Base-by-base conservation (phyloP, 768 basidiomycete genomes). In the Pholiota microspora region DNA sequence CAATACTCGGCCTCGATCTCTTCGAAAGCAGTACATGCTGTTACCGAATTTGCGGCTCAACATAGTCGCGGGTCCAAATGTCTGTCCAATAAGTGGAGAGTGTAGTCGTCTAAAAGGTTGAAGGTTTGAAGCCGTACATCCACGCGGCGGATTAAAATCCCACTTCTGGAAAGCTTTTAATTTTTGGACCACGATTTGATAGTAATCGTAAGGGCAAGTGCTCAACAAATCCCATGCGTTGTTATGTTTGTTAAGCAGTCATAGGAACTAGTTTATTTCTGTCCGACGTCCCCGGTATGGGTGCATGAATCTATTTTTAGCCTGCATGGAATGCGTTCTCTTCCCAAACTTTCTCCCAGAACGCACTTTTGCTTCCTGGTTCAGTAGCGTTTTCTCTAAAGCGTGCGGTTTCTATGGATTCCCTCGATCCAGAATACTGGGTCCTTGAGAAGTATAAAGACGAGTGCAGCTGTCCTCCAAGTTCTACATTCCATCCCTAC, bases 391-490 rank as follows among this genome's bases (percentile, higher is more conserved):
- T 27, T 21, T 50, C 27, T n/a, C 18, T 49, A 51, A 12, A 51
- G 31, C 44, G 13, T 38, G 31, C 54, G 56, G 57, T 60, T 42
- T 49, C 59, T 56, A 58, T 61, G 54, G 59, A 49, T 46, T 31
- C 54, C 7, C 18, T 7, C 28, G 40, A 52, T 21, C 57, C 57
- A 51, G 29, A 58, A 32, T 35, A 53, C 16, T 38, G 50, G 47
- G 7, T 31, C 38, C 13, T 25, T 42, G 34, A 49, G 28, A 31
- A 25, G 35, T 58, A 58, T 61, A 61, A 55, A 61, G 25, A 23
- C 15, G 18, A 42, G 27, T 28, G 21, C 13, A 18, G 15, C 31
- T 35, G 28, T 31, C 6, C 29, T 31, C 13, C 27, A 15, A 6
- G 34, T 15, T 31, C 44, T 23, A 6, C 24, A 23, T 51, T 44